These are phyloP conservation scores for Chrysosporium keratinophilum DNA, from an alignment of 2,329 filamentous ascomycete species.

Conservation along the genomic window DNA sequence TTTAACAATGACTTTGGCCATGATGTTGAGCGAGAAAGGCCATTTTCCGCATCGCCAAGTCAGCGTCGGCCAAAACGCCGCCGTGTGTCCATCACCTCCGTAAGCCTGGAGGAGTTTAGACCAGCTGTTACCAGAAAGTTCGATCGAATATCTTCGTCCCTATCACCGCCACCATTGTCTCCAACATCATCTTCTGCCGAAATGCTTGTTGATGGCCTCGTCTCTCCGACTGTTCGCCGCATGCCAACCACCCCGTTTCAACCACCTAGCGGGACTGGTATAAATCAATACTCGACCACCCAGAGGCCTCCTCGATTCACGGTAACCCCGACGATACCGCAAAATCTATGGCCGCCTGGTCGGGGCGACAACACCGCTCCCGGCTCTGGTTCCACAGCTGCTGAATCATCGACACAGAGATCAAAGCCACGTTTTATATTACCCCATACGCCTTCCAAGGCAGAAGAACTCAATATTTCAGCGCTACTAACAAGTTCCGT, in stretches of 20 bases:
- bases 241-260: constrained; percentile 8
- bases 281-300: background rate
- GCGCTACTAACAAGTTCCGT: constrained; percentile 17
- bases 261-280: constrained; percentile 10
- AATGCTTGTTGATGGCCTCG: background rate
- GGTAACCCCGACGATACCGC: background rate
- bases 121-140: constrained; percentile 5
- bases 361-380: background rate
- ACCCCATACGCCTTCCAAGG: constrained; percentile 29
- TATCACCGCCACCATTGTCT: constrained; percentile 1
- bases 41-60: constrained; percentile 23
- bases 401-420: constrained; percentile 12
- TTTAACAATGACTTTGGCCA: background rate
- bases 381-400: background rate
- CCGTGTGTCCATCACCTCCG: constrained; percentile 20
- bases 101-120: background rate
- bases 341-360: background rate
- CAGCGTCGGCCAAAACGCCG: constrained; percentile 25
- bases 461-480: constrained; percentile 15
- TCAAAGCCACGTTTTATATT: constrained; percentile 31
- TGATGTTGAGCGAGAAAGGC: constrained; percentile 22
- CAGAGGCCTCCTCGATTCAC: constrained; percentile 6
- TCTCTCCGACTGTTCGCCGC: constrained; percentile 1
- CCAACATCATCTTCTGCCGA: constrained; percentile 13
- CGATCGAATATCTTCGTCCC: constrained; percentile 19